phyloP scores from a whole-genome alignment of 495 filamentous ascomycete genomes.

The Thozetella sp. region DNA sequence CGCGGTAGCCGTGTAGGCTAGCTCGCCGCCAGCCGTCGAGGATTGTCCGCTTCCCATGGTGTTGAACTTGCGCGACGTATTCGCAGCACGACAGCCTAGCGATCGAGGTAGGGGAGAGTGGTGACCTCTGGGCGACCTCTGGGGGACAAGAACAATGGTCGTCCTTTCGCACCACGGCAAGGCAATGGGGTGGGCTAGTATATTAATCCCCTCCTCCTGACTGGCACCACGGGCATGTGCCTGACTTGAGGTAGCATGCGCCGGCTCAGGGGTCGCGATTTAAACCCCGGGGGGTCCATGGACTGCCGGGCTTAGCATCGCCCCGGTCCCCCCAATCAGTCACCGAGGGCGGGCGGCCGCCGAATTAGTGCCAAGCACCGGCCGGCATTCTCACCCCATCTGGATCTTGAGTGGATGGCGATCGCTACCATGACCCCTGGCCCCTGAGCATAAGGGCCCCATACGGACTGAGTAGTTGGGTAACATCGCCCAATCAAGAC shows the following conservation, averaged over 20 bases:
- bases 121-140: too few relatives aligned
- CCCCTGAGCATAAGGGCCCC: neutral
- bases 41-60: neutral
- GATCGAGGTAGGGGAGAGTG: neutral
- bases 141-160: too few relatives aligned
- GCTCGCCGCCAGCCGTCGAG: neutral
- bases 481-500: neutral
- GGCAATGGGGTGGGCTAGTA: neutral
- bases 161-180: too few relatives aligned
- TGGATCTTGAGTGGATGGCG: neutral
- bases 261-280: neutral
- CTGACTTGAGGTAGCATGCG: neutral
- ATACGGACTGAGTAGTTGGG: neutral
- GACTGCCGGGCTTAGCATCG: neutral
- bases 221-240: neutral
- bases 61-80: neutral
- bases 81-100: neutral
- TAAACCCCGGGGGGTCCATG: neutral
- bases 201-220: neutral
- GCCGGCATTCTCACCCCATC: neutral
- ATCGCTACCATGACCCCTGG: neutral
- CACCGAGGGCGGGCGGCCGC: neutral
- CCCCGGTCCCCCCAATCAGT: neutral
- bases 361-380: neutral
- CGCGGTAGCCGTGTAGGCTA: constrained; percentile 13